These are phyloP conservation scores for Pleodorina starrii DNA, from an alignment of 139 green algal species.

Conservation along the genomic window DNA sequence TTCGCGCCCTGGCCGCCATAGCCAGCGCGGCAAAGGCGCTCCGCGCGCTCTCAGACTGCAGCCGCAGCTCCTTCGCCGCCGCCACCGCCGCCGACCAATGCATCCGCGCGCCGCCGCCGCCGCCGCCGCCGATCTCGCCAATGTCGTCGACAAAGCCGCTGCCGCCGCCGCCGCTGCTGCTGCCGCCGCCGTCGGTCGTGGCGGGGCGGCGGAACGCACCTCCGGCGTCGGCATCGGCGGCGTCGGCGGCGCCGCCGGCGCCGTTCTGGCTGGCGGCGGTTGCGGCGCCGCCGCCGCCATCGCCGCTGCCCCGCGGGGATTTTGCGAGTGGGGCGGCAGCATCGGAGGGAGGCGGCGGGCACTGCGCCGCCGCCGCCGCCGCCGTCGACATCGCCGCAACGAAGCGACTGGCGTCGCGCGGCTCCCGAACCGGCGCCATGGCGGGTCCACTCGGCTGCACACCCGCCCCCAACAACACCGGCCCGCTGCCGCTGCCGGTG, in stretches of 20 bases:
- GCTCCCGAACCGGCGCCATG: background rate
- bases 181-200: background rate
- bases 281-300: background rate
- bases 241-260: background rate
- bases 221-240: background rate
- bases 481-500: background rate
- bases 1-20: slow-evolving; percentile 17
- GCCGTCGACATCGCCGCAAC: too few relatives aligned
- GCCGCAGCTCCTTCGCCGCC: background rate
- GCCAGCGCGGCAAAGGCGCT: slow-evolving; percentile 32
- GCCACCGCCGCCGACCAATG: slow-evolving; percentile 24
- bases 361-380: too few relatives aligned
- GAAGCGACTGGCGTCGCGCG: background rate
- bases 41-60: background rate
- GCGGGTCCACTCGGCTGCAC: slow-evolving; percentile 26
- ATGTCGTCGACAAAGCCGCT: background rate
- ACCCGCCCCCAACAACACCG: background rate
- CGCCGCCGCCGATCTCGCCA: background rate
- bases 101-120: background rate
- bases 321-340: background rate
- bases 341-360: background rate
- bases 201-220: background rate
- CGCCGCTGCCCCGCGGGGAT: too few relatives aligned
- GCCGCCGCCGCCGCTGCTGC: background rate
- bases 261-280: background rate